Percentiles rank a stretch among this genome's conserved stretches.
phyloP scores from a whole-genome alignment of 129 eudicot species.

The Kitagawia praeruptora region DNA sequence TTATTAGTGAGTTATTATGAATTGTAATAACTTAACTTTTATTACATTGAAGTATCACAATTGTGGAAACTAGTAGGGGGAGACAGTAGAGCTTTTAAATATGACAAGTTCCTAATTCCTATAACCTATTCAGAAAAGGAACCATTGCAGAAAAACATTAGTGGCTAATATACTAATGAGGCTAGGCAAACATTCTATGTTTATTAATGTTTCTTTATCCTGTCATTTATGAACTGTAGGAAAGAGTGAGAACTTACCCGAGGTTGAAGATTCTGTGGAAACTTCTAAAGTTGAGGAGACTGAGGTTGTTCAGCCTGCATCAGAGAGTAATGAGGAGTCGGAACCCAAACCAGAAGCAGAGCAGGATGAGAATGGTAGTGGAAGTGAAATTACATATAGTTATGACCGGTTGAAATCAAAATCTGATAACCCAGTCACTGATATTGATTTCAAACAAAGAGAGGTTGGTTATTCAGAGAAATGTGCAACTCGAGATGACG shows the following conservation, averaged over 20 bases:
- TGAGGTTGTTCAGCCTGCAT: slow-evolving; percentile 26
- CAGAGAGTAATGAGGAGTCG: slow-evolving; percentile 43
- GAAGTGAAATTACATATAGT: slow-evolving; percentile 55
- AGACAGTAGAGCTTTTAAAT: background rate
- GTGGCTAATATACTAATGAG: slow-evolving; percentile 1
- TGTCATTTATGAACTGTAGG: slow-evolving; percentile 4
- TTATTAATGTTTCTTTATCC: background rate
- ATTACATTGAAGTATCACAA: background rate
- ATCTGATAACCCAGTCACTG: slow-evolving; percentile 82
- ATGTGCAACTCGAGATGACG: background rate
- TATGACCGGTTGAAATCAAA: slow-evolving; percentile 67
- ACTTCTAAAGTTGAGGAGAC: slow-evolving; percentile 27
- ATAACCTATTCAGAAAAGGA: background rate
- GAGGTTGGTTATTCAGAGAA: slow-evolving; percentile 37
- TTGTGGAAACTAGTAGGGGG: background rate
- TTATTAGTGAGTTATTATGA: background rate
- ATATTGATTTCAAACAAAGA: slow-evolving; percentile 80
- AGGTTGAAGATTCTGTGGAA: slow-evolving; percentile 34
- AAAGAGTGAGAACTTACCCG: slow-evolving; percentile 42
- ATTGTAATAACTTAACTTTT: background rate
- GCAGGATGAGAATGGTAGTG: slow-evolving; percentile 47
- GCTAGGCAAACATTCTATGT: background rate
- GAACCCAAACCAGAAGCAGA: slow-evolving; percentile 43
- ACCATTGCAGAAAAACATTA: background rate
- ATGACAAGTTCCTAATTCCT: background rate